Evolutionary conservation across 768 basidiomycete species (phyloP).

Genomic region (Termitomyces sp.): DNA sequence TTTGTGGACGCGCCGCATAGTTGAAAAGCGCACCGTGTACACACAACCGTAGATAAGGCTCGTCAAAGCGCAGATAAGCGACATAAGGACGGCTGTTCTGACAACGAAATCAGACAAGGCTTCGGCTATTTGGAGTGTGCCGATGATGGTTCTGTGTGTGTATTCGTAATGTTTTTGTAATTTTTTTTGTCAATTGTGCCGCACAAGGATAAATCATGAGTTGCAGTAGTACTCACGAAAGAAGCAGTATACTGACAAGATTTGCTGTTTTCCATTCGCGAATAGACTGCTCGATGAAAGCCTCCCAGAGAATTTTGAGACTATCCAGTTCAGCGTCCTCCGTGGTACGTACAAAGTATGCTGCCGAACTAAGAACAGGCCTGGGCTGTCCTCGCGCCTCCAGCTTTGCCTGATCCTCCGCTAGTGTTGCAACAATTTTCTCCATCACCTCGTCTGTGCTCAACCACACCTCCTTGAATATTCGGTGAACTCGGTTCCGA

Average conservation of each 20-base stretch:
- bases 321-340: not conserved
- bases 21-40: constrained; percentile 68
- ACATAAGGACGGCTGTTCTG: constrained; percentile 54
- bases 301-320: constrained; percentile 49
- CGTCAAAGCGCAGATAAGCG: constrained; percentile 63
- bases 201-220: not conserved
- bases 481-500: not conserved
- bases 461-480: constrained; percentile 1
- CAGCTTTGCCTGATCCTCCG: not conserved
- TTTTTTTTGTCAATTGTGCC: not conserved
- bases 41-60: constrained; percentile 69
- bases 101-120: constrained; percentile 55
- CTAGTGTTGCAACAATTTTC: not conserved
- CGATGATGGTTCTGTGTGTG: constrained; percentile 57
- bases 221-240: constrained; percentile 28
- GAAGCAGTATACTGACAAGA: constrained; percentile 60
- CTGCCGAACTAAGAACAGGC: not conserved
- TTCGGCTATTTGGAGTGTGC: constrained; percentile 52
- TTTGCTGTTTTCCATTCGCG: constrained; percentile 75
- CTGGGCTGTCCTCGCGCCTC: not conserved
- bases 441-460: not conserved
- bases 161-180: too few relatives aligned
- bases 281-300: constrained; percentile 58
- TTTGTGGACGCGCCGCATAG: constrained; percentile 66
- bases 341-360: not conserved